Evolutionary conservation across 306 rosid species (phyloP), one percentile per base, ranked within the genome.

Genomic region (Psophocarpus tetragonolobus): DNA sequence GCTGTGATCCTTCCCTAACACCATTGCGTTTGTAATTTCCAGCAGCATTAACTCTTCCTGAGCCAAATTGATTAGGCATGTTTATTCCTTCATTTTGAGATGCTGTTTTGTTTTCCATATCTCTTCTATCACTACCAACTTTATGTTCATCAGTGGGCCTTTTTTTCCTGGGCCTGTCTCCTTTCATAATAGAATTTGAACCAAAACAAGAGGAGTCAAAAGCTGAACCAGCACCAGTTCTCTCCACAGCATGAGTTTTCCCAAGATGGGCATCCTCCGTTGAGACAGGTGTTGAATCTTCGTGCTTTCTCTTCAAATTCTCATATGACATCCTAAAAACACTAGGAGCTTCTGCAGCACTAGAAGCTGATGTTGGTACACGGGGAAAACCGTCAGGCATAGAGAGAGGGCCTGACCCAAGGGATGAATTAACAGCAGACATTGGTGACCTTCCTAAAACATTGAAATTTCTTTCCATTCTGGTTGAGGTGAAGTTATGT

Each of bases 241-340:
- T 80, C 73, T 78, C 77, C 38, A 42, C 51, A 78, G 64, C 78
- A 44, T 53, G 76, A 83, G 35, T 45, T 68, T 76, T 83, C 66
- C 68, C 76, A 32, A 64, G 44, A 45, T 57, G 77, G 20, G 24
- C 45, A 82, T 73, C 82, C 77, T 66, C 85, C 73, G 63, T 74
- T 81, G 32, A 41, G 68, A 81, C 41, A 63, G 79, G 36, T 14
- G 61, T 21, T 15, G 38, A 65, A 53, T 82, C 86, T 73, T 83
- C 90, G 70, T 4, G 75, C 71, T 9, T 74, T 71, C 87, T 85
- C 77, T 85, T 94, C 84, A 79, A 73, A 80, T 53, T 74, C 78
- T 73, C 54, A 68, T 85, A 76, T 75, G 78, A 10, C 64, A 84
- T 42, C 71, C 73, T 57, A 33, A 71, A 72, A 48, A 18, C 79